These are phyloP conservation scores for Podospora comata DNA, from an alignment of 495 filamentous ascomycete species.

Conservation along the genomic window DNA sequence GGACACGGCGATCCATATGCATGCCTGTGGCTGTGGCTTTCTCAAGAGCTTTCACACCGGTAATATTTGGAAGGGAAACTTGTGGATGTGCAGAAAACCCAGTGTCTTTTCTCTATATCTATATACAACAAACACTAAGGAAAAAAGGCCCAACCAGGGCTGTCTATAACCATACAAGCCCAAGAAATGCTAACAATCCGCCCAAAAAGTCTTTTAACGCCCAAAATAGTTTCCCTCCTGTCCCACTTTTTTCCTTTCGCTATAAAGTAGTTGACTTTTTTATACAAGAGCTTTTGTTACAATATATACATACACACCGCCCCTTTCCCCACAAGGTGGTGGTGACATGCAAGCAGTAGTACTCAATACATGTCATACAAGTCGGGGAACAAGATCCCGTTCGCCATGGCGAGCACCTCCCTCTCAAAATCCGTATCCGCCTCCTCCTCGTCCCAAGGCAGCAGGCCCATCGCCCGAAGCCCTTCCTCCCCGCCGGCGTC, in stretches of 20 bases:
- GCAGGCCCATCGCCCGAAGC: slow-evolving; percentile 48
- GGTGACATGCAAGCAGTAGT: no score
- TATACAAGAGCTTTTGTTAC: neutral
- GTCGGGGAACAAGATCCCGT: slow-evolving; percentile 47
- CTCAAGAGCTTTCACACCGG: no score
- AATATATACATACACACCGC: slow-evolving; percentile 9
- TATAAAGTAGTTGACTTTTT: neutral
- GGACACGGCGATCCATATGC: no score
- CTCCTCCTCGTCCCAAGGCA: slow-evolving; percentile 41
- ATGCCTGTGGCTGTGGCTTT: no score
- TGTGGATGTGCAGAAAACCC: no score
- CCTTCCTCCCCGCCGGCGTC: slow-evolving; percentile 45
- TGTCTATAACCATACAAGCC: neutral
- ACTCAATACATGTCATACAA: slow-evolving; percentile 35
- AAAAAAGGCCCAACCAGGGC: neutral
- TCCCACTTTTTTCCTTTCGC: neutral
- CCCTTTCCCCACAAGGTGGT: neutral
- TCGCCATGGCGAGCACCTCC: slow-evolving; percentile 38
- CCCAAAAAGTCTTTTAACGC: neutral
- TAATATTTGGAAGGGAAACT: no score
- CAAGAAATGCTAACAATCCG: neutral
- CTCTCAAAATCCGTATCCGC: slow-evolving; percentile 25
- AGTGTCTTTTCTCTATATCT: neutral
- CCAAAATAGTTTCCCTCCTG: neutral
- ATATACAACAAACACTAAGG: neutral